phyloP scores from a whole-genome alignment of 805 yeast species.

The Candida rishiriensis region DNA sequence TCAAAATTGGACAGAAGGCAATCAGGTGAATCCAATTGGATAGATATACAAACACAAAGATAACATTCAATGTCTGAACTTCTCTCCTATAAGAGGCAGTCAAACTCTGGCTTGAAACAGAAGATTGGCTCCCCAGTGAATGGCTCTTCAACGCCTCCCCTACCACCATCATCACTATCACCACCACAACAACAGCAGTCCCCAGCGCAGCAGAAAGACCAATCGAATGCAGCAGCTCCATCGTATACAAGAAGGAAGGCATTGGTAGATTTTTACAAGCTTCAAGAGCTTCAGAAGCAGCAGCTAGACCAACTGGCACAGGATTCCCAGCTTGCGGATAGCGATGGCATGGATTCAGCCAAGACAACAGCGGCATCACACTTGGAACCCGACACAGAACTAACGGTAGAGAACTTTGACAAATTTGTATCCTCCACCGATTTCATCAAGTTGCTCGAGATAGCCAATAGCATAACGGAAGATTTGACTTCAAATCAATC shows the following conservation, averaged over 20 bases:
- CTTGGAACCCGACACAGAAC: constrained; percentile 12
- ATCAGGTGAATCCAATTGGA: too few species aligned
- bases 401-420: constrained; percentile 29
- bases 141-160: background rate
- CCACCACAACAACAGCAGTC: background rate
- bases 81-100: constrained; percentile 14
- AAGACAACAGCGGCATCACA: background rate
- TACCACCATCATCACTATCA: background rate
- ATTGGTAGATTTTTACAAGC: constrained; percentile 37
- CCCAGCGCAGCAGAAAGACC: constrained; percentile 12
- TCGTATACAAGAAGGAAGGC: constrained; percentile 33
- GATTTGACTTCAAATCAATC: constrained; percentile 50
- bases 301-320: constrained; percentile 14
- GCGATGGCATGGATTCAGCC: background rate
- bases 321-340: background rate
- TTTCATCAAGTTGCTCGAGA: constrained; percentile 30
- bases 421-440: constrained; percentile 27
- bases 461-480: constrained; percentile 39
- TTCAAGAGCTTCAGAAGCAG: constrained; percentile 27
- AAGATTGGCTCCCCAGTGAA: background rate
- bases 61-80: constrained; percentile 14
- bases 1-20: too few species aligned
- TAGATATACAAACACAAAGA: background rate
- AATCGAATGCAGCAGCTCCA: constrained; percentile 4
- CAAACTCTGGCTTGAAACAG: constrained; percentile 1